Base-by-base conservation (phyloP, 768 basidiomycete genomes). In the Phaeolepiota aurea region DNA sequence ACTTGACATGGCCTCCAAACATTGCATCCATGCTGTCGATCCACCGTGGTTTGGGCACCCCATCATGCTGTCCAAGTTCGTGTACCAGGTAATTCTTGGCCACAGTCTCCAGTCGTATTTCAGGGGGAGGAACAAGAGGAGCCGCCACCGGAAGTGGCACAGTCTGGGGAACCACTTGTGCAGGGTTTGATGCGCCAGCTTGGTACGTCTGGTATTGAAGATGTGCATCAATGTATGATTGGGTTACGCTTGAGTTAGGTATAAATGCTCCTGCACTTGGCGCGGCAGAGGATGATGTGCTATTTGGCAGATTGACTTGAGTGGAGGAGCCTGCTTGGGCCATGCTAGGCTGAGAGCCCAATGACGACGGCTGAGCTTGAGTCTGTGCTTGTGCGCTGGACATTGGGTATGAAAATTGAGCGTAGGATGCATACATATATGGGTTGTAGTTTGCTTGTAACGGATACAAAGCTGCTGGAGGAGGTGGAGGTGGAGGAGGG, bases 1-100 rank as follows among this genome's bases (percentile, higher is more conserved):
- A 97, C 36, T 81, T 72, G 5, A 82, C 81, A 49, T 93, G 83
- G 38, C 84, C 69, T 1, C 93, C 91, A 50, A 97, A 89, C 65
- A 94, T 70, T 1, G 87, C 80, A 4, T 69, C 52, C 82, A 92
- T 86, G 9, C 83, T 88, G 20, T 82, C 76, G 35, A 62, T 66
- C 83, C 86, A 84, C 0, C 58, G 53, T 0, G 84, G 81, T 43
- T 77, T 76, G 0, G 64, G 57, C 1, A 60, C 57, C 3, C 63
- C 64, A 16, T 68, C 60, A 1, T 58, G 54, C 45, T 82, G 76
- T 2, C 61, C 65, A 2, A 68, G 47, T 48, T 86, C 82, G 51
- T 87, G 81, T 2, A 88, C 59, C 2, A 89, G 59, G 49, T 87
- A 88, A 51, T 81, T 86, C 52, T 76, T 83, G 4, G 73, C 59